These are phyloP conservation scores for Gypsophila paniculata DNA, from an alignment of 179 eudicot species.

Conservation along the genomic window DNA sequence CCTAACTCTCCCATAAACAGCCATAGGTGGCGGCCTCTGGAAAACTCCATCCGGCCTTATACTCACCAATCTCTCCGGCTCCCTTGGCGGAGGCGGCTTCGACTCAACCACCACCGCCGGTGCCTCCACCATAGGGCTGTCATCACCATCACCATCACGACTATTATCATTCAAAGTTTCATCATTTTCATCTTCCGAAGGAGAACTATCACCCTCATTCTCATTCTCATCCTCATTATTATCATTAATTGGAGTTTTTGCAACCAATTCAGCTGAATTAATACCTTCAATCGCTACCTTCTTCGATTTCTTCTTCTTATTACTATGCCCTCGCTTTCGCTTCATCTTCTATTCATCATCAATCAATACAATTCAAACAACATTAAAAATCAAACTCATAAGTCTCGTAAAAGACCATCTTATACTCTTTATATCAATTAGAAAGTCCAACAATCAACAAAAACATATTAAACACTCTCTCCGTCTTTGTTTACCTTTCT, in stretches of 20 bases:
- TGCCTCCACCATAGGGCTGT: conserved; percentile 2
- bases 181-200: conserved; percentile 23
- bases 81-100: conserved; percentile 2
- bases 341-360: conserved; percentile 44
- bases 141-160: background rate
- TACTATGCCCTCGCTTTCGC: conserved; percentile 64
- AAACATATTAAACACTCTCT: no score
- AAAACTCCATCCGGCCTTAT: conserved; percentile 24
- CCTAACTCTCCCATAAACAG: conserved; percentile 63
- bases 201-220: conserved; percentile 10
- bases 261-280: background rate
- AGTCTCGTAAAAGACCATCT: no score
- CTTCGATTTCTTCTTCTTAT: conserved; percentile 57
- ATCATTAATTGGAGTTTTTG: background rate
- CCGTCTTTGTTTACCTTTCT: no score
- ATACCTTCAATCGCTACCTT: conserved; percentile 6
- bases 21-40: conserved; percentile 44
- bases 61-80: conserved; percentile 22
- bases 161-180: background rate
- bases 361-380: background rate
- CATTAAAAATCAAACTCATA: background rate
- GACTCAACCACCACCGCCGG: background rate
- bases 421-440: no score
- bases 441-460: no score
- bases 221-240: conserved; percentile 25